phyloP scores from a whole-genome alignment of 2,329 filamentous ascomycete species.

The Aspergillus terreus region DNA sequence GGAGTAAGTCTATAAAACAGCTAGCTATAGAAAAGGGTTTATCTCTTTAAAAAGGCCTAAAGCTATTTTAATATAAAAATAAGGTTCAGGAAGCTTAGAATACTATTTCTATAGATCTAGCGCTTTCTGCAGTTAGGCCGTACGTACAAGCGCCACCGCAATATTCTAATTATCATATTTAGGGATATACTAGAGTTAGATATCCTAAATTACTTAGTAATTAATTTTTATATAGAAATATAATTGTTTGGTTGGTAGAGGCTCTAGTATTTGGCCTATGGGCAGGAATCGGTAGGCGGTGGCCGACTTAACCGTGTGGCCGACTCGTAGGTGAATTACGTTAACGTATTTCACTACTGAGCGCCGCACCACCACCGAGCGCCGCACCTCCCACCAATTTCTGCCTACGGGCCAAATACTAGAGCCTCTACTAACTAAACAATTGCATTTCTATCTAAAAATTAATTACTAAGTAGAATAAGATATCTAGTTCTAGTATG shows the following conservation, averaged over 20 bases:
- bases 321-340: no score
- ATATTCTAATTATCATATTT: neutral
- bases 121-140: neutral
- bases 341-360: no score
- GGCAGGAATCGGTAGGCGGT: no score
- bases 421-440: no score
- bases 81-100: neutral
- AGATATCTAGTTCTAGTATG: no score
- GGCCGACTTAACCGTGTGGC: no score
- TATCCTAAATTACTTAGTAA: neutral
- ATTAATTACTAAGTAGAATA: no score
- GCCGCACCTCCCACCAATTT: neutral
- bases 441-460: no score
- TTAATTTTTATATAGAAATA: neutral
- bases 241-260: neutral
- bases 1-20: neutral
- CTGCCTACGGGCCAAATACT: no score
- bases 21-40: neutral
- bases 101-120: neutral
- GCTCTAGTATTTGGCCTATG: no score
- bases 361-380: no score
- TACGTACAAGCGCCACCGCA: neutral
- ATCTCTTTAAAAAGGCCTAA: neutral
- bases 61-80: neutral
- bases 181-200: neutral